phyloP scores from a whole-genome alignment of 2,329 filamentous ascomycete genomes.

The Fusarium hainanense region DNA sequence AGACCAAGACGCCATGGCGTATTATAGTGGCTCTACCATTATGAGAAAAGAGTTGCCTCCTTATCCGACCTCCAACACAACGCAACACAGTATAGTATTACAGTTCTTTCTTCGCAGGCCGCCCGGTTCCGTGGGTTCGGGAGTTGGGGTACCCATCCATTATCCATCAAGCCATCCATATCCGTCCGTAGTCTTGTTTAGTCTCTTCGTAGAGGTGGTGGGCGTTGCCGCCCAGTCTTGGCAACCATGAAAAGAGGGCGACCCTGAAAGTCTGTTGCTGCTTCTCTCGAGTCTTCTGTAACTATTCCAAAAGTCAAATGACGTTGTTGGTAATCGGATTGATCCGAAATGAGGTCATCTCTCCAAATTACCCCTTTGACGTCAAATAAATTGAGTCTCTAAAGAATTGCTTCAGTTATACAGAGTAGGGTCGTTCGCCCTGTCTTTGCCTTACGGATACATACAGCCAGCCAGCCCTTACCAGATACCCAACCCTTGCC shows the following conservation, averaged over 20 bases:
- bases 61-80: neutral
- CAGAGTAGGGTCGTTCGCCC: neutral
- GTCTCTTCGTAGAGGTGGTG: neutral
- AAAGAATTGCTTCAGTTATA: no score
- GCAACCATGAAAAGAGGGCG: slow-evolving; percentile 18
- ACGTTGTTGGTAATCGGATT: slow-evolving; percentile 5
- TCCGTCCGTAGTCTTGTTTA: neutral
- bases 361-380: neutral
- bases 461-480: neutral
- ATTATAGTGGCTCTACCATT: neutral
- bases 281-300: neutral
- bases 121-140: slow-evolving; percentile 37
- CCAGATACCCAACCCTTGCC: neutral
- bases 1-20: slow-evolving; percentile 11
- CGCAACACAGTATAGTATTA: neutral
- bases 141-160: slow-evolving; percentile 17
- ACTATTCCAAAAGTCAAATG: neutral
- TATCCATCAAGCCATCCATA: neutral
- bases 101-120: neutral
- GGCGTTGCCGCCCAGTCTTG: slow-evolving; percentile 43
- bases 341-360: slow-evolving; percentile 27
- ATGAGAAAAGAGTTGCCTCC: neutral
- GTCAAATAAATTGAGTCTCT: neutral
- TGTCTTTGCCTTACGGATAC: neutral
- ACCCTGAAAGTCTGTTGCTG: slow-evolving; percentile 35